A percentile compares a stretch with the other conserved stretches of the same genome.
Conservation (phyloP, 1,284 basidiomycete genomes). For the Sanghuangporus weigelae region DNA sequence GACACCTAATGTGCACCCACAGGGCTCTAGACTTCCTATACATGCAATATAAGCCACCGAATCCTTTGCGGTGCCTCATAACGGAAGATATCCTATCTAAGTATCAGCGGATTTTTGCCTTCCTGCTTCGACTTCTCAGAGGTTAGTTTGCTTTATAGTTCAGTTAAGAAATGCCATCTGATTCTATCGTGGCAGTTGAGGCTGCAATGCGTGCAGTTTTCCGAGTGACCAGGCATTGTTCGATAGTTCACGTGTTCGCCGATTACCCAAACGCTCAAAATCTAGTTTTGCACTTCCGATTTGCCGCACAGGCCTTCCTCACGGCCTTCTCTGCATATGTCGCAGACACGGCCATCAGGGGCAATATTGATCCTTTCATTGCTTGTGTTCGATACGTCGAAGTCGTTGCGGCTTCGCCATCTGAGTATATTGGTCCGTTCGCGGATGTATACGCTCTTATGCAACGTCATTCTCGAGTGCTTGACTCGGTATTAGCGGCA, state of each 20-base stretch:
- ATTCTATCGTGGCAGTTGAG: conserved; percentile 48
- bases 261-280: conserved; percentile 48
- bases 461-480: conserved; percentile 58
- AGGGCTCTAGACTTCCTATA: conserved; percentile 85
- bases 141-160: conserved; percentile 37
- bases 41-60: conserved; percentile 79
- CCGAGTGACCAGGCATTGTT: conserved; percentile 45
- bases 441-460: conserved; percentile 75
- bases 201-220: conserved; percentile 63
- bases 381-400: conserved; percentile 26
- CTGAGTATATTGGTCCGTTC: conserved; percentile 34
- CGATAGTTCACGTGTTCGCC: conserved; percentile 48
- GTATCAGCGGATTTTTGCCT: conserved; percentile 77
- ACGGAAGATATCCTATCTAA: conserved; percentile 68
- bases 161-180: background rate
- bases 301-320: conserved; percentile 67
- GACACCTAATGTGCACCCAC: conserved; percentile 16
- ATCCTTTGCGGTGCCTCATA: conserved; percentile 65
- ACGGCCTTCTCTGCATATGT: conserved; percentile 61
- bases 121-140: conserved; percentile 71
- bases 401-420: conserved; percentile 17
- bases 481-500: conserved; percentile 74
- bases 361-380: conserved; percentile 69
- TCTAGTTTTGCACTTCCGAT: conserved; percentile 62
- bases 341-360: conserved; percentile 71